Conservation (phyloP, 2,329 filamentous ascomycete genomes). For the Monilinia fructigena region DNA sequence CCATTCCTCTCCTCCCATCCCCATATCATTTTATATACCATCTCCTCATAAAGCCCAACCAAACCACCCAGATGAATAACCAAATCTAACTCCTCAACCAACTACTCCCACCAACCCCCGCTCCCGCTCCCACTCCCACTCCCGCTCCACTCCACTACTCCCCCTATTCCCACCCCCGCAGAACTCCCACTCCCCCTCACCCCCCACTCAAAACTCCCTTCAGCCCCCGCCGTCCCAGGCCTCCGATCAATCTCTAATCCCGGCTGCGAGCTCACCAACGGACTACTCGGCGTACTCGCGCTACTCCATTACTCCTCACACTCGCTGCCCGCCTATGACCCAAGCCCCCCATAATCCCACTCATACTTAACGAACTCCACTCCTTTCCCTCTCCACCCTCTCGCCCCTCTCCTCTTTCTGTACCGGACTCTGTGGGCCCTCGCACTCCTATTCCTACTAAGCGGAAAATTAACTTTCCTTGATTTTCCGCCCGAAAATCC, state of each 20-base stretch:
- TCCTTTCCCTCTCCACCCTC: not conserved
- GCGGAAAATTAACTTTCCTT: constrained; percentile 16
- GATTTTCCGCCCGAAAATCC: not conserved
- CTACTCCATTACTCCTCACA: constrained; percentile 20
- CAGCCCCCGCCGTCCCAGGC: constrained; percentile 45
- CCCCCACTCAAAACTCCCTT: too few relatives aligned
- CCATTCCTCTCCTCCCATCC: too few relatives aligned
- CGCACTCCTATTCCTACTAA: constrained; percentile 16
- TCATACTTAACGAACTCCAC: constrained; percentile 2
- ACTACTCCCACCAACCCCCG: constrained; percentile 39
- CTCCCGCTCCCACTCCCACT: constrained; percentile 48
- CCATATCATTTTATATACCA: too few relatives aligned
- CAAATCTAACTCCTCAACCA: constrained; percentile 54
- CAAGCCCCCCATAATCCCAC: constrained; percentile 18
- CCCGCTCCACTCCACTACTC: constrained; percentile 49
- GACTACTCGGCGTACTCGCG: constrained; percentile 17
- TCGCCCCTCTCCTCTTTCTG: not conserved
- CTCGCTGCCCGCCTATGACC: constrained; percentile 19
- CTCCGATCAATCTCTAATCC: constrained; percentile 5
- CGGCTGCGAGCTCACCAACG: not conserved
- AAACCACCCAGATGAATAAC: too few relatives aligned
- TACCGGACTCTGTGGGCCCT: not conserved
- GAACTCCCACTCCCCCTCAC: constrained; percentile 38
- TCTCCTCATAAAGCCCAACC: too few relatives aligned
- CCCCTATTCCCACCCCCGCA: not conserved